These are phyloP conservation scores for Saccharomyces hybrid DNA, from an alignment of 1,139 yeast genomes.

Conservation along the genomic window DNA sequence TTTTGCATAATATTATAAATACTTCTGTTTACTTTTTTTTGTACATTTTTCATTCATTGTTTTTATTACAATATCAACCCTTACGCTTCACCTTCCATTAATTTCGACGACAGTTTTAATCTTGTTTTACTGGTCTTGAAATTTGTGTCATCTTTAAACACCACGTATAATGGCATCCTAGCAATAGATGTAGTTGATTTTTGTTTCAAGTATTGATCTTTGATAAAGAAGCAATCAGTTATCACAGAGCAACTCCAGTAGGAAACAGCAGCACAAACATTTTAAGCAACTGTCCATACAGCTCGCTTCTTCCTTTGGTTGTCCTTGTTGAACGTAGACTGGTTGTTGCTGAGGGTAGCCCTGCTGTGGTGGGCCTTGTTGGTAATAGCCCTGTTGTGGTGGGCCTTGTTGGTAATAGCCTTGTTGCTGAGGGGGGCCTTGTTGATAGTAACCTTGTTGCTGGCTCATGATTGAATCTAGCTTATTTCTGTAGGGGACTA, in stretches of 20 bases:
- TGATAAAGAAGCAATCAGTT: slow-evolving; percentile 4
- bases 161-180: no score
- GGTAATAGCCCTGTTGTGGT: slow-evolving; percentile 31
- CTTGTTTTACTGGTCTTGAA: not conserved
- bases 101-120: not conserved
- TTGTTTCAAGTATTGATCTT: not conserved
- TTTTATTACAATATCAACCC: no score
- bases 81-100: not conserved
- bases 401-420: slow-evolving; percentile 31
- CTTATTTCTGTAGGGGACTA: not conserved
- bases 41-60: not conserved
- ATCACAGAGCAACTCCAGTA: slow-evolving; percentile 31
- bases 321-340: slow-evolving; percentile 36
- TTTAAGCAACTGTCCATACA: slow-evolving; percentile 37
- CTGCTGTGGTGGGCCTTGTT: slow-evolving; percentile 35
- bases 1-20: no score
- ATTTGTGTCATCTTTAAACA: not conserved
- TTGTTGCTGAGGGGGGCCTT: slow-evolving; percentile 31
- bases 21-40: no score
- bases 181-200: not conserved
- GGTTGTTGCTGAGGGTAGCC: slow-evolving; percentile 38
- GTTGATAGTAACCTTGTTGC: slow-evolving; percentile 33
- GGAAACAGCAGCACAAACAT: slow-evolving; percentile 36
- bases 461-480: slow-evolving; percentile 14
- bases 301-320: slow-evolving; percentile 26